A percentile compares a stretch with the other conserved stretches of the same genome.
Conservation (phyloP, 1,139 yeast species). For the Candida sp. region DNA sequence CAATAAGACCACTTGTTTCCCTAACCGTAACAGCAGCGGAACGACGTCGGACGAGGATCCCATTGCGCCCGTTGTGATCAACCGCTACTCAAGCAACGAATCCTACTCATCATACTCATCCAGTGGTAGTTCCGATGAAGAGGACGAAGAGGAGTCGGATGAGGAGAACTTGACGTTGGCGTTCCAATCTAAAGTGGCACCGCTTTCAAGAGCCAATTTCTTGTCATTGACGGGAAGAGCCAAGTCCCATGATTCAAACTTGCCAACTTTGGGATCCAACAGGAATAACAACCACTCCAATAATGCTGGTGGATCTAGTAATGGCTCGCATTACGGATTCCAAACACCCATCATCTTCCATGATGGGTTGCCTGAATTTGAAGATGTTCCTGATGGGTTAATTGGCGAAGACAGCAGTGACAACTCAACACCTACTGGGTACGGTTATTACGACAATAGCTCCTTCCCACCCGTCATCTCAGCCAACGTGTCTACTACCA, state of each 20-base stretch:
- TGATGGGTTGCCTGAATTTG: constrained; percentile 39
- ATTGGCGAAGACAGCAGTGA: constrained; percentile 24
- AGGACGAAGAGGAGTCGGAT: constrained; percentile 34
- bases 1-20: neutral
- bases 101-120: constrained; percentile 15
- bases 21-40: neutral
- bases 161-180: constrained; percentile 57
- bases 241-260: constrained; percentile 49
- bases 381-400: constrained; percentile 47
- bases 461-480: constrained; percentile 17
- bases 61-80: constrained; percentile 21
- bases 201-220: constrained; percentile 40
- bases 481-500: constrained; percentile 23
- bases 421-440: constrained; percentile 14
- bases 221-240: constrained; percentile 39
- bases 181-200: constrained; percentile 48
- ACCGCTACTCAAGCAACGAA: constrained; percentile 6
- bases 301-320: neutral
- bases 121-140: constrained; percentile 13
- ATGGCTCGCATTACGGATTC: constrained; percentile 15
- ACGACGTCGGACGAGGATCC: constrained; percentile 17
- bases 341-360: constrained; percentile 32
- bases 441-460: neutral
- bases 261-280: constrained; percentile 27
- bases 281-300: neutral